Percentiles rank a stretch among this genome's conserved stretches.
phyloP scores from a whole-genome alignment of 768 basidiomycete species.

The Aureoboletus auriporus region DNA sequence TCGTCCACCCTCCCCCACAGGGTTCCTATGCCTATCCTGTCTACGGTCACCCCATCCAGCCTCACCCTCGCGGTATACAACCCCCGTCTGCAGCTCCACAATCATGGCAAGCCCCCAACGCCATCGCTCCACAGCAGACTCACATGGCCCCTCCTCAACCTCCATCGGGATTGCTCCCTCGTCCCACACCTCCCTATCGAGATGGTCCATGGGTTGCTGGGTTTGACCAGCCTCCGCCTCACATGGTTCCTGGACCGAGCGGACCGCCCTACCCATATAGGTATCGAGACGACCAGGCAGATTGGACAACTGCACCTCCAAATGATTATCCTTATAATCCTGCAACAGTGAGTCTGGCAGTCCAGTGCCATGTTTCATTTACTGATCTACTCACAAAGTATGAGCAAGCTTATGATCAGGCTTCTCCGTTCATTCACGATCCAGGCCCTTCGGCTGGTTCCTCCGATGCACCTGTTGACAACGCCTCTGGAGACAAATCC shows the following conservation, averaged over 20 bases:
- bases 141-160: conserved; percentile 49
- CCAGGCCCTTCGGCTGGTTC: conserved; percentile 42
- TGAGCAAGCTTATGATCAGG: conserved; percentile 53
- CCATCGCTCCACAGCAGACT: conserved; percentile 63
- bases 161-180: conserved; percentile 43
- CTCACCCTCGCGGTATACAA: conserved; percentile 39
- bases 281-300: conserved; percentile 56
- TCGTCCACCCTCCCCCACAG: conserved; percentile 29
- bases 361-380: neutral
- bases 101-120: conserved; percentile 59
- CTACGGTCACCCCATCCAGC: conserved; percentile 40
- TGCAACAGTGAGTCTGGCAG: conserved; percentile 36
- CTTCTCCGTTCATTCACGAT: conserved; percentile 54
- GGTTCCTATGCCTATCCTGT: conserved; percentile 29
- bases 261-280: conserved; percentile 52
- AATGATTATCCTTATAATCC: conserved; percentile 55
- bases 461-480: conserved; percentile 27
- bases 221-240: conserved; percentile 48
- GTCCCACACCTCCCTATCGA: conserved; percentile 41
- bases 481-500: conserved; percentile 38
- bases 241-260: conserved; percentile 45
- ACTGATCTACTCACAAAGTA: conserved; percentile 37
- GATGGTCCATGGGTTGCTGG: conserved; percentile 54
- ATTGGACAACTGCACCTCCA: conserved; percentile 40
- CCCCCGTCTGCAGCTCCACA: conserved; percentile 48